A percentile compares a stretch with the other conserved stretches of the same genome.
These are phyloP conservation scores for Lycium ferocissimum DNA, from an alignment of 257 asterid species.

Conservation along the genomic window DNA sequence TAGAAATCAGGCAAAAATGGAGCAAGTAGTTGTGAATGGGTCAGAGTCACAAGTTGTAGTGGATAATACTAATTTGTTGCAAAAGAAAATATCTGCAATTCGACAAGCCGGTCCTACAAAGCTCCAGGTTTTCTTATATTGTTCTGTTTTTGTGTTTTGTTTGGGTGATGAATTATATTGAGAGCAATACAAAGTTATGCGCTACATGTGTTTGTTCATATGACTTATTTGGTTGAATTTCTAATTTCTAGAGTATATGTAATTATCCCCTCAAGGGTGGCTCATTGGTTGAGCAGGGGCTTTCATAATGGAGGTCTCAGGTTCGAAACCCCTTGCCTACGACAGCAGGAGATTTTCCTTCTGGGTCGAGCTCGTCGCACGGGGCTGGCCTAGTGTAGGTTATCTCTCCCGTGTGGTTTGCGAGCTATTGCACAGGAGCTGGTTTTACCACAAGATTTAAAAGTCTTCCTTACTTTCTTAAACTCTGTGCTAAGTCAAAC, in stretches of 20 bases:
- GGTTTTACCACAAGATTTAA: no score
- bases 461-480: no score
- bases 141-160: neutral
- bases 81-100: constrained; percentile 62
- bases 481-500: no score
- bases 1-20: constrained; percentile 54
- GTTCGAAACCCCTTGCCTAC: no score
- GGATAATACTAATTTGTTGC: constrained; percentile 57
- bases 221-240: neutral
- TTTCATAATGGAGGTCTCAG: no score
- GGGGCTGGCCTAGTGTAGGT: no score
- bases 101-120: constrained; percentile 65
- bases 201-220: neutral
- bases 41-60: constrained; percentile 70
- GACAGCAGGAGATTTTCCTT: no score
- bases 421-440: no score
- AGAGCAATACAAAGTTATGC: neutral
- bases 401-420: no score
- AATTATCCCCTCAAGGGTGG: no score
- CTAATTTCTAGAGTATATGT: neutral
- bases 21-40: constrained; percentile 59
- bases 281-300: no score
- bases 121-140: constrained; percentile 63
- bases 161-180: neutral
- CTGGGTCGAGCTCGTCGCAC: no score